phyloP scores from a whole-genome alignment of 345 rosid species.

The Corymbia maculata region DNA sequence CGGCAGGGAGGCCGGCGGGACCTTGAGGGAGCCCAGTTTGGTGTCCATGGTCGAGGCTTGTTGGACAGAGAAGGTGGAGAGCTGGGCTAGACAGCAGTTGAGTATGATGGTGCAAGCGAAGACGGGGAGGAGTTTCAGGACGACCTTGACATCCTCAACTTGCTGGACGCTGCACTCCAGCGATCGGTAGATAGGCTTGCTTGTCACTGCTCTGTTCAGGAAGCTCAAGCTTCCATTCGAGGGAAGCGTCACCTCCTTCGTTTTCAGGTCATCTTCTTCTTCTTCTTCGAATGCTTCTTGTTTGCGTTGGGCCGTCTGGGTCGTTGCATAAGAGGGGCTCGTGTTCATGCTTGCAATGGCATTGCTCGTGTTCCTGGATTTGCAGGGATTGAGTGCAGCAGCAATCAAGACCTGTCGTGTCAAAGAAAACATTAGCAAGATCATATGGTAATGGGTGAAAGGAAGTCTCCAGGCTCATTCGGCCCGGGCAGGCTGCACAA shows the following conservation, averaged over 20 bases:
- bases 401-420: slow-evolving; percentile 28
- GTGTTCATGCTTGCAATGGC: slow-evolving; percentile 11
- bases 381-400: slow-evolving; percentile 3
- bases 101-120: slow-evolving; percentile 17
- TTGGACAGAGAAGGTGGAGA: slow-evolving; percentile 13
- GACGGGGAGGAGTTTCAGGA: slow-evolving; percentile 13
- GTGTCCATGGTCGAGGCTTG: slow-evolving; percentile 22
- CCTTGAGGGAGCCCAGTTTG: slow-evolving; percentile 12
- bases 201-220: slow-evolving; percentile 6
- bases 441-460: neutral
- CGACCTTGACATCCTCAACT: slow-evolving; percentile 17
- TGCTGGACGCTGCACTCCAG: slow-evolving; percentile 4
- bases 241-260: neutral
- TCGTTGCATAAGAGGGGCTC: neutral
- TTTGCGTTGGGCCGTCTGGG: neutral
- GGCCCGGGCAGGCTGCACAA: neutral
- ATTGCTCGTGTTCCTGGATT: slow-evolving; percentile 3
- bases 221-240: neutral
- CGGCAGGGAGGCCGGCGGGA: slow-evolving; percentile 20
- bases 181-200: neutral
- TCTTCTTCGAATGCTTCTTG: neutral
- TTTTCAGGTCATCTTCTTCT: neutral
- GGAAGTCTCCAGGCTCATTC: neutral
- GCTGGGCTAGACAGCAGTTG: slow-evolving; percentile 15
- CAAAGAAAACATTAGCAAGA: neutral